Conservation (phyloP, 208 protist species). For the Giardia muris region DNA sequence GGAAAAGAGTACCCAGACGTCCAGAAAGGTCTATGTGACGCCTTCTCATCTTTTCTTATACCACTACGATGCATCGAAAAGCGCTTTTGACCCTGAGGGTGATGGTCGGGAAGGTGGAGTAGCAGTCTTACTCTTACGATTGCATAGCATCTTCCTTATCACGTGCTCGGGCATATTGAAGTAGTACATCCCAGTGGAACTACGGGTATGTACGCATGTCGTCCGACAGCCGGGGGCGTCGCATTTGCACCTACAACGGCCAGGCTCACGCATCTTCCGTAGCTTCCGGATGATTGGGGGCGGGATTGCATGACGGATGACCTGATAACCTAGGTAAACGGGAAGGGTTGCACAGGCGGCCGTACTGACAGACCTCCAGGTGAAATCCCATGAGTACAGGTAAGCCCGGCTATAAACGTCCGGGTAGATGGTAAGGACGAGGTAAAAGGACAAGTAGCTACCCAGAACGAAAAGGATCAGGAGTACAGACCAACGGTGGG, state of each 20-base stretch:
- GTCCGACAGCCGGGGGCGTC: not conserved
- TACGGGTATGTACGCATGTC: not conserved
- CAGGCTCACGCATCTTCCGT: not conserved
- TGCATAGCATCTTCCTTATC: not conserved
- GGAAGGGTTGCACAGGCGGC: not conserved
- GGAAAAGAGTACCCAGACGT: not conserved
- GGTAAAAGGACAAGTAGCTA: not conserved
- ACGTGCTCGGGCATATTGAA: not conserved
- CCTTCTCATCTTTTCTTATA: not conserved
- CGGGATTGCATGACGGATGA: not conserved
- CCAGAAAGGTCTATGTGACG: not conserved
- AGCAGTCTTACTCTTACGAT: not conserved
- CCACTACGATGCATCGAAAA: not conserved
- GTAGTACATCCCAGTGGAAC: not conserved
- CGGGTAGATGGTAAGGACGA: not conserved
- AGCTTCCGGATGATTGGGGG: not conserved
- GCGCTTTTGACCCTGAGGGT: not conserved
- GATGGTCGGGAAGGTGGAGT: not conserved
- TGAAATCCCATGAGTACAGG: not conserved
- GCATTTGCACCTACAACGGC: not conserved
- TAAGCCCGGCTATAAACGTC: not conserved
- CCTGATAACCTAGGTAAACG: not conserved
- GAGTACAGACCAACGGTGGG: not conserved
- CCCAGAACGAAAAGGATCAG: not conserved
- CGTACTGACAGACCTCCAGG: not conserved